Percentiles rank a stretch among this genome's conserved stretches.
Conservation (phyloP, 2,329 filamentous ascomycete species). For the Pestalotiopsis sp. region DNA sequence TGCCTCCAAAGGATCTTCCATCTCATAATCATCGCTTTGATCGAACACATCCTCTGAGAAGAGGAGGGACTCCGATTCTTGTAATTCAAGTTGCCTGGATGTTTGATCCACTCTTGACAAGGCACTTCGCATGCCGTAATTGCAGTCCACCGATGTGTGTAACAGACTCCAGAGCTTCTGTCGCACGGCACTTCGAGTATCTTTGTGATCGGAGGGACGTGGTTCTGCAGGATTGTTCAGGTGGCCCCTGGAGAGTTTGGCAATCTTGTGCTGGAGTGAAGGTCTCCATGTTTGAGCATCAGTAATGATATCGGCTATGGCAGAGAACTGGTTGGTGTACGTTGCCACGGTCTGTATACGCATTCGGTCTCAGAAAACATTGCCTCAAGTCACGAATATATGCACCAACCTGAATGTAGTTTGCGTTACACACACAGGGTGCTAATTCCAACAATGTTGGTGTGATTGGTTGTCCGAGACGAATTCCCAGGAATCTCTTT, state of each 20-base stretch:
- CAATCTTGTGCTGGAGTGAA: not conserved
- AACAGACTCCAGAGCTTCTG: constrained; percentile 1
- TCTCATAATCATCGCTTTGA: not conserved
- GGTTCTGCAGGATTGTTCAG: not conserved
- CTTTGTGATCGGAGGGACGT: not conserved
- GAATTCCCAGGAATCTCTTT: constrained; percentile 19
- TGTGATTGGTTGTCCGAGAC: constrained; percentile 15
- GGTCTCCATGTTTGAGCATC: constrained; percentile 2
- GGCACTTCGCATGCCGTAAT: constrained; percentile 1
- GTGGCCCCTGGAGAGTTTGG: not conserved
- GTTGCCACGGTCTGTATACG: not conserved
- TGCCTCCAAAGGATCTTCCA: not conserved
- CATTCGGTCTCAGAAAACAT: not conserved
- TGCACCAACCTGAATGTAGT: constrained; percentile 31
- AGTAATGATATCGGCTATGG: constrained; percentile 10
- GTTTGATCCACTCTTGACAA: not conserved
- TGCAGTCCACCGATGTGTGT: not conserved
- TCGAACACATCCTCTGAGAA: not conserved
- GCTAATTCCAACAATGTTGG: constrained; percentile 29
- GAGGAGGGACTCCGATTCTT: constrained; percentile 5
- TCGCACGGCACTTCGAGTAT: not conserved
- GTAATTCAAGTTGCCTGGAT: not conserved
- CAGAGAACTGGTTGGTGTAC: constrained; percentile 3
- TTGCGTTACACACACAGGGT: constrained; percentile 35
- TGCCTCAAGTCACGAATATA: not conserved